These are phyloP conservation scores for Adiantum capillusveneris DNA, from an alignment of 75 land plant species.

Conservation along the genomic window DNA sequence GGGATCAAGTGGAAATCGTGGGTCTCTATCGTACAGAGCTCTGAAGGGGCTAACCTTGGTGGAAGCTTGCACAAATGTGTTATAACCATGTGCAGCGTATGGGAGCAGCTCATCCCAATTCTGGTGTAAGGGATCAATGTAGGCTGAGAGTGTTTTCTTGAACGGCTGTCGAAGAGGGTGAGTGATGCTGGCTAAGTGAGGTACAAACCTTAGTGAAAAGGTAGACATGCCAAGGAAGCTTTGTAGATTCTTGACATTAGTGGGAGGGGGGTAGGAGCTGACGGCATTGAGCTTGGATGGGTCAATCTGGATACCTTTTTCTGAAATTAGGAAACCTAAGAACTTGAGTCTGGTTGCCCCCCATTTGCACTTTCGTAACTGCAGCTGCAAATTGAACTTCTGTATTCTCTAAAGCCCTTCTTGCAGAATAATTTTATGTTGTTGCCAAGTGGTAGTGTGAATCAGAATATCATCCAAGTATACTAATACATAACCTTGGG, in stretches of 20 bases:
- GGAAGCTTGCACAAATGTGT: too few species aligned
- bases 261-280: background rate
- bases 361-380: background rate
- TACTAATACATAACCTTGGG: background rate
- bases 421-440: background rate
- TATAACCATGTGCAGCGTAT: too few species aligned
- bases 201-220: background rate
- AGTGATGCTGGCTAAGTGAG: background rate
- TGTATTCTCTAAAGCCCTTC: background rate
- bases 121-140: too few species aligned
- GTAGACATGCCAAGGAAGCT: background rate
- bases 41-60: too few species aligned
- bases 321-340: constrained; percentile 1
- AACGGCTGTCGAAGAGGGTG: background rate
- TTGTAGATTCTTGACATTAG: background rate
- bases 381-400: background rate
- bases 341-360: background rate
- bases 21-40: too few species aligned
- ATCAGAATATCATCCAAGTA: constrained; percentile 14
- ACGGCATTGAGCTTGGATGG: background rate
- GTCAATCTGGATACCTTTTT: background rate
- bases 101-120: too few species aligned
- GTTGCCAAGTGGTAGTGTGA: background rate
- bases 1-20: too few species aligned
- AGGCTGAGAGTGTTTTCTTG: too few species aligned